These are phyloP conservation scores for Chlorokybus atmophyticus DNA, from an alignment of 139 green algal species.

Conservation along the genomic window DNA sequence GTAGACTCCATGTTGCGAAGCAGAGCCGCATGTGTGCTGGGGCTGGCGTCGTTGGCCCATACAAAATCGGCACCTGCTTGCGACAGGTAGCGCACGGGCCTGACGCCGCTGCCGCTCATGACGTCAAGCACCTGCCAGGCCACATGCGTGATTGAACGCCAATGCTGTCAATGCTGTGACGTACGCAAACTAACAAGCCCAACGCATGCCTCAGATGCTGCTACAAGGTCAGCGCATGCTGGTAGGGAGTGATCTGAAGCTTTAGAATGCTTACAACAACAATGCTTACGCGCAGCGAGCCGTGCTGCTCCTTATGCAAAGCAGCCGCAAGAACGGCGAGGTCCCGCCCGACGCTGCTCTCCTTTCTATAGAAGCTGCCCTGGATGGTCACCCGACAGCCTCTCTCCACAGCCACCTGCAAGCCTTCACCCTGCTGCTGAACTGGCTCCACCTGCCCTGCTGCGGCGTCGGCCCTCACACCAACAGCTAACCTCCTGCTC, in stretches of 20 bases:
- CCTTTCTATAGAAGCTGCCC: constrained; percentile 39
- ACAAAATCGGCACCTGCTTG: constrained; percentile 47
- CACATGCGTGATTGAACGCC: too few relatives aligned
- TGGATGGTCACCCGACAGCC: constrained; percentile 3
- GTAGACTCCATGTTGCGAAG: constrained; percentile 28
- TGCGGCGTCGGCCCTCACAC: too few relatives aligned
- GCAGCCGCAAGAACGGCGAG: constrained; percentile 41
- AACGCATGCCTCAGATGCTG: too few relatives aligned
- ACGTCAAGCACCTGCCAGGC: constrained; percentile 51
- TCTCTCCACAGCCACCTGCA: constrained; percentile 8
- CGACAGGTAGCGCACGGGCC: constrained; percentile 39
- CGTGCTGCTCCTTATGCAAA: constrained; percentile 16
- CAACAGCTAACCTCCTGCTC: too few relatives aligned
- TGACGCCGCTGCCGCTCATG: constrained; percentile 43
- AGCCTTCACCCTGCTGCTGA: too few relatives aligned
- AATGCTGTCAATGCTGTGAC: too few relatives aligned
- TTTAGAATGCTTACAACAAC: too few relatives aligned
- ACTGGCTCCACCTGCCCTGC: too few relatives aligned
- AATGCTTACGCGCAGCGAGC: constrained; percentile 26
- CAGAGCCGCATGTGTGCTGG: constrained; percentile 24
- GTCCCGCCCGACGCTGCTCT: constrained; percentile 43
- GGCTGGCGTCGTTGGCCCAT: constrained; percentile 49
- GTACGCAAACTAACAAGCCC: too few relatives aligned
- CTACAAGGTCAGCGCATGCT: too few relatives aligned
- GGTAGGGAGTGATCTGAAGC: too few relatives aligned